Evolutionary conservation across 805 yeast species (phyloP), one percentile per base, ranked within the genome.

Genomic region (Metschnikowia similis): DNA sequence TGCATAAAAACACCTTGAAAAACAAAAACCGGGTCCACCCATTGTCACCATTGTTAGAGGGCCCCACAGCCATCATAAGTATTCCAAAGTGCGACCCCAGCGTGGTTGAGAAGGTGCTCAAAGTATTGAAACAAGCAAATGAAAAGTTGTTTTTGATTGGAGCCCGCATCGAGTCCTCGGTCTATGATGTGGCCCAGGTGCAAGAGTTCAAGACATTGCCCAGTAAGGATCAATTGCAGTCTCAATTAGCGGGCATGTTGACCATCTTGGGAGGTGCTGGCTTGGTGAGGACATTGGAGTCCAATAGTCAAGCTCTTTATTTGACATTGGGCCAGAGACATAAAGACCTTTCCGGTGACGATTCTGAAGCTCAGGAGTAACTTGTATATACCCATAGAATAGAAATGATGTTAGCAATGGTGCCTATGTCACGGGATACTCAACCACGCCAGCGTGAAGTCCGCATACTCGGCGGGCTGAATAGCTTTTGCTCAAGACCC

Each of bases 221-320:
- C 39, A 69, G 83, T 4, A 74, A 84, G 62, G 82, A 79, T 40
- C 83, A 84, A 57, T 72, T 92, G 57, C 94, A 88, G 50, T 82
- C 87, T 8, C 87, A 91, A 76, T 79, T 94, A 58, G 85, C 86
- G 10, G 96, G 96, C 9, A 74, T 89, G 49, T 80, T 92, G 62
- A 84, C 91, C n/a, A 70, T 86, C 49, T 75, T 88, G 55, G 88
- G 96, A 50, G 98, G 97, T 62, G 91, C 89, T 41, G 96, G 96
- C 9, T 77, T 92, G 64, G 95, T 87, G 10, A 81, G 80, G 70
- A 88, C 96, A 14, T 77, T 92, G 63, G 85, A 86, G 69, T 65
- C 85, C 16, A 74, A 88, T n/a, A 70, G 87, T 13, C 81, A 82
- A 55, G 69, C 72, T 50, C 77, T 91, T 58, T 88, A 88, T 62